Conservation (phyloP, 441 rosid species). For the Caryocar brasiliense region DNA sequence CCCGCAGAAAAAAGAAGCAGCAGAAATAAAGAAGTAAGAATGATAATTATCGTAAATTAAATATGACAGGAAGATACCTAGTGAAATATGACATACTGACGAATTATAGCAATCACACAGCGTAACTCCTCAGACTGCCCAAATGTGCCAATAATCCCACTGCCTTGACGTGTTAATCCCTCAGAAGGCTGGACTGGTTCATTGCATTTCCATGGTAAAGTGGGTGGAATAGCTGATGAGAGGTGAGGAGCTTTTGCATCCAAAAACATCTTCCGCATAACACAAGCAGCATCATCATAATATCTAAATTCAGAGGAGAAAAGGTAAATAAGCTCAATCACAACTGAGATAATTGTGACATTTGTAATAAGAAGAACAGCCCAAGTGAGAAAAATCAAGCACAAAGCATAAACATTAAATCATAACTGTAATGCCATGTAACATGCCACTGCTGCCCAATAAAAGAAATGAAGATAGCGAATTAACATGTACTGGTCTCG, state of each 20-base stretch:
- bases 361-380: neutral
- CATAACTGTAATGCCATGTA: too few relatives aligned
- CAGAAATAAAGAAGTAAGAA: conserved; percentile 11
- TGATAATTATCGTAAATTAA: neutral
- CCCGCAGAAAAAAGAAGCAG: conserved; percentile 16
- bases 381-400: neutral
- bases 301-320: conserved; percentile 41
- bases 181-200: conserved; percentile 78
- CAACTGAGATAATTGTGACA: neutral
- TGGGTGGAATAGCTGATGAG: conserved; percentile 85
- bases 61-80: conserved; percentile 3
- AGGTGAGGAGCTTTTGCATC: conserved; percentile 99
- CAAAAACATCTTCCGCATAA: conserved; percentile 89
- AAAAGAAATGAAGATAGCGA: too few relatives aligned
- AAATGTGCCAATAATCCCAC: conserved; percentile 93
- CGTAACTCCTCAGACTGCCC: conserved; percentile 98
- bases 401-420: neutral
- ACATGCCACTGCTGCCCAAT: too few relatives aligned
- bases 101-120: conserved; percentile 90
- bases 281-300: conserved; percentile 98
- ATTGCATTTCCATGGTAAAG: conserved; percentile 88
- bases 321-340: conserved; percentile 11
- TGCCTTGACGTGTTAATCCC: conserved; percentile 95
- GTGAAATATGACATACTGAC: conserved; percentile 61
- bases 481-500: too few relatives aligned